These are phyloP conservation scores for Xylaria sp. DNA, from an alignment of 2,329 filamentous ascomycete genomes.

Conservation along the genomic window DNA sequence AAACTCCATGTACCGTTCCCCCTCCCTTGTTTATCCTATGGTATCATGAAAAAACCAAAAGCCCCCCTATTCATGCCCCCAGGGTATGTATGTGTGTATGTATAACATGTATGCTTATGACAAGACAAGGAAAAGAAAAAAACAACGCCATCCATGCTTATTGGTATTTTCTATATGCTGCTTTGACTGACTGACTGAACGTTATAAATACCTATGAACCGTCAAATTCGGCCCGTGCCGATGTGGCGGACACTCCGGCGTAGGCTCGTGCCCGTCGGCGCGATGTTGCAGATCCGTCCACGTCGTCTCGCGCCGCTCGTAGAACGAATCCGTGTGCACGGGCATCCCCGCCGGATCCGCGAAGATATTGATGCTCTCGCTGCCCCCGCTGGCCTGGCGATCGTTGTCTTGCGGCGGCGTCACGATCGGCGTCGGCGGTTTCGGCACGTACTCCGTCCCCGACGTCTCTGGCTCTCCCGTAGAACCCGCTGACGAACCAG, in stretches of 20 bases:
- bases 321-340: conserved; percentile 12
- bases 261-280: conserved; percentile 14
- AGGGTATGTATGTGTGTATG: background rate
- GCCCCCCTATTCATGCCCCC: background rate
- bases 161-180: background rate
- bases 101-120: background rate
- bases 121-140: background rate
- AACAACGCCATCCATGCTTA: background rate
- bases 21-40: background rate
- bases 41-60: background rate
- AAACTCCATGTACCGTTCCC: background rate
- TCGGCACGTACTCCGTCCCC: too few relatives aligned
- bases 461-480: too few relatives aligned
- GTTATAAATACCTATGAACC: background rate
- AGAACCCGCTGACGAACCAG: background rate
- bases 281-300: conserved; percentile 28
- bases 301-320: conserved; percentile 21
- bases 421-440: background rate
- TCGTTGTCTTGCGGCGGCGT: conserved; percentile 1
- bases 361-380: conserved; percentile 30
- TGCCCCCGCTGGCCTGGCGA: conserved; percentile 20
- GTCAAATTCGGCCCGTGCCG: background rate
- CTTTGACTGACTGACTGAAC: background rate
- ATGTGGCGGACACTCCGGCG: conserved; percentile 4
- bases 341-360: conserved; percentile 26